A percentile compares a stretch with the other conserved stretches of the same genome.
Evolutionary conservation across 2,329 filamentous ascomycete genomes (phyloP).

Genomic region (Xylaria sp.): DNA sequence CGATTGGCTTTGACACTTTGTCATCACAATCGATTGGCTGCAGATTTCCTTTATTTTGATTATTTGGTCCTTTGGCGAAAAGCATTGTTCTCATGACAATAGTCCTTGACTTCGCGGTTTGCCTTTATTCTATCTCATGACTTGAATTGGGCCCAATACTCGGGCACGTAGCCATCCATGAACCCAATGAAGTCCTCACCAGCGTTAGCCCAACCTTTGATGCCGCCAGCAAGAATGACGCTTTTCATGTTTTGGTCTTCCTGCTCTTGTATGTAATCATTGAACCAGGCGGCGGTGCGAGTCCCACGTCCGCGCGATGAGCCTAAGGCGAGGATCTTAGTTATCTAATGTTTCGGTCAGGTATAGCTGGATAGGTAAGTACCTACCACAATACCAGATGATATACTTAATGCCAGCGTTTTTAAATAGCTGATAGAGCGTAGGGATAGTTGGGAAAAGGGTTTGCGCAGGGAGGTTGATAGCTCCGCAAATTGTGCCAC

Average conservation of each 20-base stretch:
- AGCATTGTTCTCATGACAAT: background rate
- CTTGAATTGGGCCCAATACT: conserved; percentile 46
- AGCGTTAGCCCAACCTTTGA: conserved; percentile 64
- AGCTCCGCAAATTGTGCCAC: conserved; percentile 65
- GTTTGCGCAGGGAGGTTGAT: conserved; percentile 64
- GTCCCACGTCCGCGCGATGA: conserved; percentile 66
- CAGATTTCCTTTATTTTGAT: background rate
- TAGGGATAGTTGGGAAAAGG: conserved; percentile 56
- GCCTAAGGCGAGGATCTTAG: conserved; percentile 51
- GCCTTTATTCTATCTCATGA: conserved; percentile 1
- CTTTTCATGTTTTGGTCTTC: conserved; percentile 58
- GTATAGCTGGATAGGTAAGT: too few relatives aligned
- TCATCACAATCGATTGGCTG: background rate
- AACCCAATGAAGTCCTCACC: conserved; percentile 59
- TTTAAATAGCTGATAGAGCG: conserved; percentile 57
- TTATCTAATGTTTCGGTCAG: background rate
- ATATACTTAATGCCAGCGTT: conserved; percentile 54
- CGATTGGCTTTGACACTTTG: conserved; percentile 12
- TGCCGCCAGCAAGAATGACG: conserved; percentile 61
- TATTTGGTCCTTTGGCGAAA: background rate
- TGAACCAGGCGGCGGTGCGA: conserved; percentile 66
- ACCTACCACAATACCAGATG: conserved; percentile 62
- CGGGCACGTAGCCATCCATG: conserved; percentile 60
- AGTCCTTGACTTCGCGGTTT: background rate
- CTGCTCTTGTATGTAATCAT: conserved; percentile 59